Evolutionary conservation across 2,329 filamentous ascomycete genomes (phyloP).

Genomic region (Colletotrichum spaethianum): DNA sequence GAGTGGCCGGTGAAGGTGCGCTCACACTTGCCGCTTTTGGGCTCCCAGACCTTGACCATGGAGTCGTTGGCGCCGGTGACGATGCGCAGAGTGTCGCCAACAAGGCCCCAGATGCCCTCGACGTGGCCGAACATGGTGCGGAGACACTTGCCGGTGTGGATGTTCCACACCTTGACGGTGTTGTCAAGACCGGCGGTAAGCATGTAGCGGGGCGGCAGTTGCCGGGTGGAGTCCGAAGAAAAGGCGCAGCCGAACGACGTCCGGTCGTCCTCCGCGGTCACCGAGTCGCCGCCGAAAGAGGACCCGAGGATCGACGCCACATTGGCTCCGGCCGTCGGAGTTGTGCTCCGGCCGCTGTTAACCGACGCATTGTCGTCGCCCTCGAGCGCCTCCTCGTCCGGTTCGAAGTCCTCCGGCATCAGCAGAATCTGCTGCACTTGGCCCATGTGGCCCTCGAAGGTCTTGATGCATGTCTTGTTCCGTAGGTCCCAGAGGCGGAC

Average conservation of each 20-base stretch:
- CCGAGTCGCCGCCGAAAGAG: constrained; percentile 41
- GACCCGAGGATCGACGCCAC: constrained; percentile 43
- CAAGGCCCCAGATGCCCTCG: constrained; percentile 95
- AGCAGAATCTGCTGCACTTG: constrained; percentile 94
- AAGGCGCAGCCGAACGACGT: constrained; percentile 74
- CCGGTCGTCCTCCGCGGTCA: constrained; percentile 59
- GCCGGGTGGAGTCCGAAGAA: constrained; percentile 71
- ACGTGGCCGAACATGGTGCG: constrained; percentile 97
- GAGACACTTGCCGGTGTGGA: constrained; percentile 83
- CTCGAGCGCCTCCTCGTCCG: constrained; percentile 75
- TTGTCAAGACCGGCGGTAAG: constrained; percentile 92
- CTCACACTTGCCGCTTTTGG: constrained; percentile 90
- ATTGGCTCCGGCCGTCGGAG: constrained; percentile 50
- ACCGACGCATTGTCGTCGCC: constrained; percentile 68
- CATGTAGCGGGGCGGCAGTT: constrained; percentile 89
- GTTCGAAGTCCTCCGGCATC: constrained; percentile 89
- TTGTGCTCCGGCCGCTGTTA: constrained; percentile 62
- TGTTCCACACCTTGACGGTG: constrained; percentile 86
- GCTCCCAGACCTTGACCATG: constrained; percentile 95
- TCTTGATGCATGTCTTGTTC: constrained; percentile 79
- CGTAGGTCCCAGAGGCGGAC: constrained; percentile 95
- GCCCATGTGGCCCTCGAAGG: constrained; percentile 90
- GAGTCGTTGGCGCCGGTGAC: constrained; percentile 93
- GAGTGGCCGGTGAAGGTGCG: constrained; percentile 92
- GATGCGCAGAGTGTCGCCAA: constrained; percentile 88